These are phyloP conservation scores for Breviolum minutum DNA, from an alignment of 73 alveolate genomes.

Conservation along the genomic window DNA sequence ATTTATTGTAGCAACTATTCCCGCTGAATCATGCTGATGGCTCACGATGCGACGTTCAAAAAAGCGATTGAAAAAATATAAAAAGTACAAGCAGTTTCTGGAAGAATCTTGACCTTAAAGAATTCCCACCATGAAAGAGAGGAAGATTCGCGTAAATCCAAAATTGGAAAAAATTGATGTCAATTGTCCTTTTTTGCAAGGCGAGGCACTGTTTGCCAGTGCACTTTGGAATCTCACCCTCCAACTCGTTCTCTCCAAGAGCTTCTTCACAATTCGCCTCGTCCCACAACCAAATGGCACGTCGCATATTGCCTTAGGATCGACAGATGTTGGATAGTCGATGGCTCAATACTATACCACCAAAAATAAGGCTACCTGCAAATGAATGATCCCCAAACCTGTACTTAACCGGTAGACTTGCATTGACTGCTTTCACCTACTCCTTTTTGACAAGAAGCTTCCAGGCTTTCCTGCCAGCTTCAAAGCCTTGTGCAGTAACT, in stretches of 20 bases:
- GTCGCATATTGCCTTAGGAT: conserved; percentile 27
- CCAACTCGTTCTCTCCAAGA: conserved; percentile 40
- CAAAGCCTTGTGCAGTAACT: background rate
- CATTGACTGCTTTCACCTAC: too few relatives aligned
- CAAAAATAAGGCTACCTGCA: too few relatives aligned
- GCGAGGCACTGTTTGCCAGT: background rate
- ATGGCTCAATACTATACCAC: too few relatives aligned
- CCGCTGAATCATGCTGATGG: too few relatives aligned
- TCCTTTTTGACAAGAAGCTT: background rate
- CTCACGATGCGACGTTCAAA: too few relatives aligned
- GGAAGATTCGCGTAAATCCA: background rate
- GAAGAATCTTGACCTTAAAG: too few relatives aligned
- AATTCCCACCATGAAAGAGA: too few relatives aligned
- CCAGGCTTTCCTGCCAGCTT: conserved; percentile 57
- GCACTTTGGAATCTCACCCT: conserved; percentile 40
- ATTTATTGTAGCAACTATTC: too few relatives aligned
- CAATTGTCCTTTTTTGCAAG: background rate
- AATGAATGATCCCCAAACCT: too few relatives aligned
- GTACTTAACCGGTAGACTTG: too few relatives aligned
- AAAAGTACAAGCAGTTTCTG: too few relatives aligned
- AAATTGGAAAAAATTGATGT: background rate
- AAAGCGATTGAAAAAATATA: too few relatives aligned
- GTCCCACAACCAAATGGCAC: conserved; percentile 43
- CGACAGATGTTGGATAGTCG: background rate
- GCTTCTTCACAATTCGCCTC: conserved; percentile 23